Evolutionary conservation across 495 filamentous ascomycete species (phyloP), one percentile per base, ranked within the genome.

Genomic region (Margaritispora aquatica): DNA sequence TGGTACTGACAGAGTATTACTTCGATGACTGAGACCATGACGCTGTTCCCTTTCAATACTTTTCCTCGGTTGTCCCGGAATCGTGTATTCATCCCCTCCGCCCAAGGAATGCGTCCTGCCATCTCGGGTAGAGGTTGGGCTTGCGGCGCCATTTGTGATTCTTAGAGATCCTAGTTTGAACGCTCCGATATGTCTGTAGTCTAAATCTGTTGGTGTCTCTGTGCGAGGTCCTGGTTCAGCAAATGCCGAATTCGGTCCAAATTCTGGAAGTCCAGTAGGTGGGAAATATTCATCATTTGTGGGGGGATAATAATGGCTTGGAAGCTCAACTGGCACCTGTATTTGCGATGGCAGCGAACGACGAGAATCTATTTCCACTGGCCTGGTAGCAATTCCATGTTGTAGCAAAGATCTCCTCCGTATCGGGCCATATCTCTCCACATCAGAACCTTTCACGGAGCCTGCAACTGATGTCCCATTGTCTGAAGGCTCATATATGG

Each of bases 121-220:
- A 13, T 62, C 55, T n/a, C 27, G 24, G 20, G 64, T 69, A 2
- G 68, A 69, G 13, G 61, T 63, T 1, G 77, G 77, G 49, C 75
- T 77, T 7, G 74, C 77, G n/a, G 75, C 66, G 20, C 82, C 82
- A 65, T 85, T 85, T 24, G 75, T 79, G 55, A 85, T 84, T 51
- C 80, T 75, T 57, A 85, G 65, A 4, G 80, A 79, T 2, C 82
- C 82, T 21, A 79, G 73, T 63, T 83, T 84, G 63, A 82, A 84
- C 22, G 74, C 82, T 22, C 82, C 82, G 56, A 80, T 60, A 58
- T 68, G 62, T 31, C 63, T 59, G 57, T 68, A 68, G 23, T 63
- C 52, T 23, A 57, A 10, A 15, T 64, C 66, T 11, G 51, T 59
- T 4, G 66, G 66, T 11, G 66, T 69, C 49, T 62, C 58, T 15